Conservation (phyloP, 2,329 filamentous ascomycete genomes). For the Scolecobasidium constrictum region DNA sequence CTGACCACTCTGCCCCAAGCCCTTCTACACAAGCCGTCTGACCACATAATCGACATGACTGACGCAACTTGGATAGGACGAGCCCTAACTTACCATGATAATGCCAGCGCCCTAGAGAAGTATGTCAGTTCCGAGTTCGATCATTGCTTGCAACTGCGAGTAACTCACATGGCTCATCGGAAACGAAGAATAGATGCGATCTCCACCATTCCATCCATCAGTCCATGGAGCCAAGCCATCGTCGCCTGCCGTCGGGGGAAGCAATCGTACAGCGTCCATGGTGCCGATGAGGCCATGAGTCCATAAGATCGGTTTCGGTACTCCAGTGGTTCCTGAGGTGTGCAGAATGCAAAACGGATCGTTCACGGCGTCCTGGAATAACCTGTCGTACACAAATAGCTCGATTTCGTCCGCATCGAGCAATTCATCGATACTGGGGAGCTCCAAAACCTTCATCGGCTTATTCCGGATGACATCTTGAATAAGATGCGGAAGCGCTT, state of each 20-base stretch:
- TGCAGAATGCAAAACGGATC: constrained; percentile 30
- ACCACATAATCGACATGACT: too few species aligned
- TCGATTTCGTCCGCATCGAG: neutral
- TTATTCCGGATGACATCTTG: constrained; percentile 11
- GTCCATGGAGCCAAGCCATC: constrained; percentile 15
- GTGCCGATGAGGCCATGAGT: constrained; percentile 24
- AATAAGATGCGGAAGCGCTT: constrained; percentile 11
- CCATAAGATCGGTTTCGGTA: constrained; percentile 30
- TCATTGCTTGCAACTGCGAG: neutral
- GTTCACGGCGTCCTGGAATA: constrained; percentile 21
- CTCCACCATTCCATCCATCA: constrained; percentile 15
- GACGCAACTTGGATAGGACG: too few species aligned
- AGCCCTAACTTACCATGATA: too few species aligned
- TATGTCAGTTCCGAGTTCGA: neutral
- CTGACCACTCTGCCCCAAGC: too few species aligned
- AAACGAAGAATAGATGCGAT: constrained; percentile 21
- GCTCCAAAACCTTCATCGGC: neutral
- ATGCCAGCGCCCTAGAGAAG: constrained; percentile 27
- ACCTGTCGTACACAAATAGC: constrained; percentile 18
- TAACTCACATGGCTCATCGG: constrained; percentile 25
- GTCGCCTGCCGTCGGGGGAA: constrained; percentile 22
- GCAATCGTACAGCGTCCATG: constrained; percentile 26
- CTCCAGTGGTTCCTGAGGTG: constrained; percentile 33
- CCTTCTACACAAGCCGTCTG: too few species aligned
- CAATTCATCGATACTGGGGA: neutral